A percentile compares a stretch with the other conserved stretches of the same genome.
Conservation (phyloP, 805 yeast species). For the Hanseniaspora lindneri region DNA sequence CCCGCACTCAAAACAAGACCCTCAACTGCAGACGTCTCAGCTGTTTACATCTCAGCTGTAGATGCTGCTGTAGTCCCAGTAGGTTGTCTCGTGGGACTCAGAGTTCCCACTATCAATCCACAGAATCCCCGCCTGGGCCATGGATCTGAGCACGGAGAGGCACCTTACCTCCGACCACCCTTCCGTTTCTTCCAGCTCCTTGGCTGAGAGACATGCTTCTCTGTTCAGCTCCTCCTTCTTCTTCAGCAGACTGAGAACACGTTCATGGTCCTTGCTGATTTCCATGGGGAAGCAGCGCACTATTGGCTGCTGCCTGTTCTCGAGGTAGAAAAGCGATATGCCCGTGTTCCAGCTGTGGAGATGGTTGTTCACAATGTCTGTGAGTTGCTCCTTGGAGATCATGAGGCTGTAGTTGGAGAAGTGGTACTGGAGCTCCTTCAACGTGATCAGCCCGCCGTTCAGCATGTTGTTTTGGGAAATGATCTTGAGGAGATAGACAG, state of each 20-base stretch:
- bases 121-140: constrained; percentile 69
- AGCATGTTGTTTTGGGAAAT: constrained; percentile 3
- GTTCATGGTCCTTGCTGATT: constrained; percentile 11
- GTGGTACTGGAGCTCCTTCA: constrained; percentile 11
- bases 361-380: not conserved
- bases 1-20: no score
- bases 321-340: constrained; percentile 4
- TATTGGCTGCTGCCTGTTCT: not conserved
- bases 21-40: no score
- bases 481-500: constrained; percentile 5
- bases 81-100: constrained; percentile 31
- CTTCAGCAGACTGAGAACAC: constrained; percentile 1
- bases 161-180: constrained; percentile 60
- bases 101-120: constrained; percentile 55
- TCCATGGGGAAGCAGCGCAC: constrained; percentile 14
- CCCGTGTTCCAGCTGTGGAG: constrained; percentile 9
- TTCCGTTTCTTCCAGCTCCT: constrained; percentile 16
- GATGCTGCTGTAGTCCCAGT: constrained; percentile 40
- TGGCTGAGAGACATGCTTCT: not conserved
- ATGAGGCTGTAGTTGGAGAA: constrained; percentile 9
- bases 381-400: constrained; percentile 3
- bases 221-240: not conserved
- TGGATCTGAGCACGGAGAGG: constrained; percentile 53
- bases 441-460: constrained; percentile 11
- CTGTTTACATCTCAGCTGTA: not conserved